phyloP scores from a whole-genome alignment of 2,329 filamentous ascomycete genomes.

The Aspergillus pseudoglaucus region DNA sequence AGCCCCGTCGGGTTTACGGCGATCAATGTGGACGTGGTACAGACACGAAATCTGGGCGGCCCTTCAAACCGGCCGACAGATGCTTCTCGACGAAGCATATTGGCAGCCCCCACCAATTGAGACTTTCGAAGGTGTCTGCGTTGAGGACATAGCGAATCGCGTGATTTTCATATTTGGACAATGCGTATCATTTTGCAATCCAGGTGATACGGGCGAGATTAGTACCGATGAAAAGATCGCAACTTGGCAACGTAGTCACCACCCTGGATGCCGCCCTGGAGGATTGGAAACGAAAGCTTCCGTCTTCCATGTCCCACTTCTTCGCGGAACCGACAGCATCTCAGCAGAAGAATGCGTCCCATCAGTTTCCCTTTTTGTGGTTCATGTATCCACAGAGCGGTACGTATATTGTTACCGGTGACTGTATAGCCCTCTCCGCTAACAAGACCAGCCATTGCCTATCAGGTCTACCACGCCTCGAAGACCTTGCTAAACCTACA shows the following conservation, averaged over 20 bases:
- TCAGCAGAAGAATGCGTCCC: background rate
- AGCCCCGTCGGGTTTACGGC: conserved; percentile 1
- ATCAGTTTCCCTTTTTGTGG: conserved; percentile 3
- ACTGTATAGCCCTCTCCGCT: no score
- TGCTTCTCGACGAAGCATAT: conserved; percentile 3
- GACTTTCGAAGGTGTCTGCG: background rate
- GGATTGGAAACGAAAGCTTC: conserved; percentile 2
- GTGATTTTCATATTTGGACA: conserved; percentile 2
- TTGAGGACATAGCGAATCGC: conserved; percentile 2
- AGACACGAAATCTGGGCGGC: conserved; percentile 4
- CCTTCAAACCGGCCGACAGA: conserved; percentile 1
- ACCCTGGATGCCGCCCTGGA: background rate
- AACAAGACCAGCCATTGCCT: background rate
- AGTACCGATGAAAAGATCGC: background rate
- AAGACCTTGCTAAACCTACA: conserved; percentile 1
- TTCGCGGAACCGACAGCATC: background rate
- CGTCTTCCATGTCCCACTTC: background rate
- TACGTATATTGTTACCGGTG: background rate
- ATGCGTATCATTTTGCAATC: background rate
- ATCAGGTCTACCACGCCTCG: conserved; percentile 5
- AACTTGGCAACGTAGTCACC: background rate
- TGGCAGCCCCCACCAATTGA: background rate
- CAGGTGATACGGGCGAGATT: background rate
- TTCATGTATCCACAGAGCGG: conserved; percentile 3
- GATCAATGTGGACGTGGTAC: conserved; percentile 5